A percentile compares a stretch with the other conserved stretches of the same genome.
Conservation (phyloP, 305 asterid species). For the Fraxinus xanthoxyloides region DNA sequence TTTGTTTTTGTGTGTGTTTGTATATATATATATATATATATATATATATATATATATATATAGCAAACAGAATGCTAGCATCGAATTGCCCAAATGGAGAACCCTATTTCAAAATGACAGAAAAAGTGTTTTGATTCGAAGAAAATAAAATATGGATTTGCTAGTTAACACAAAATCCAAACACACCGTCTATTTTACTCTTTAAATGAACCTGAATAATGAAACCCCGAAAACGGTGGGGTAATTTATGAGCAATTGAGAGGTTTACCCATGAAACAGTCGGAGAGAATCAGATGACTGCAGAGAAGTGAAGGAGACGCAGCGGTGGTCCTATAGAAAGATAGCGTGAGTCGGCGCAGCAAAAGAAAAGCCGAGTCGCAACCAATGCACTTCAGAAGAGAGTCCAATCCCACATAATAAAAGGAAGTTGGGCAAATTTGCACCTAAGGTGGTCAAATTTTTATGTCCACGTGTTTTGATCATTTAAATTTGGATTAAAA, state of each 20-base stretch:
- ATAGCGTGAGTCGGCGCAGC: not conserved
- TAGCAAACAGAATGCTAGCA: conserved; percentile 25
- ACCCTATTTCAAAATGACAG: not conserved
- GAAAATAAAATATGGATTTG: not conserved
- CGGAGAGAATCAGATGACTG: not conserved
- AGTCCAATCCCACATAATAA: not conserved
- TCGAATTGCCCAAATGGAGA: not conserved
- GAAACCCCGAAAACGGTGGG: not conserved
- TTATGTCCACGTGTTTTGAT: too few relatives aligned
- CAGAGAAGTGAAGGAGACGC: not conserved
- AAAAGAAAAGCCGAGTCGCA: not conserved
- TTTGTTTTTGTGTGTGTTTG: too few relatives aligned
- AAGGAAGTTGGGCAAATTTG: not conserved
- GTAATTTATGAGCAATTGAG: not conserved
- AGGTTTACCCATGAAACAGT: not conserved
- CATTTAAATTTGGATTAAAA: too few relatives aligned
- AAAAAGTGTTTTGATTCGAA: not conserved
- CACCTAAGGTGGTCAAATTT: too few relatives aligned
- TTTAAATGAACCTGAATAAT: not conserved
- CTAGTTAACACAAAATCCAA: not conserved
- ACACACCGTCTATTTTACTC: not conserved
- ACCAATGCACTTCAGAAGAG: not conserved
- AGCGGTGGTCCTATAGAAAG: not conserved
- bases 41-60: too few relatives aligned
- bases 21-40: too few relatives aligned